Evolutionary conservation across 2,329 filamentous ascomycete species (phyloP).

Genomic region (Colletotrichum trifolii): DNA sequence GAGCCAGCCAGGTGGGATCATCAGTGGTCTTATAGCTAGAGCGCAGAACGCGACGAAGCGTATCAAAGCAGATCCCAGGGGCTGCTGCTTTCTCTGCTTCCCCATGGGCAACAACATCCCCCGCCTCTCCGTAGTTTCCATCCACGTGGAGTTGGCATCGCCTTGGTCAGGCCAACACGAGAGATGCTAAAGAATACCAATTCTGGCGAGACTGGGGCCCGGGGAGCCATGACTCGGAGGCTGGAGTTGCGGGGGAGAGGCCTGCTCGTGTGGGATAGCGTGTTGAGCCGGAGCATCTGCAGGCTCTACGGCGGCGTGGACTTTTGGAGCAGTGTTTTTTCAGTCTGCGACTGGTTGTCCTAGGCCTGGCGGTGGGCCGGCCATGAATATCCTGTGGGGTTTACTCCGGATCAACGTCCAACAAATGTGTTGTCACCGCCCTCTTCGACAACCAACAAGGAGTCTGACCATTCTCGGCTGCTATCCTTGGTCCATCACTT

Average conservation of each 20-base stretch:
- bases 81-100: conserved; percentile 1
- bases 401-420: background rate
- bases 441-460: too few relatives aligned
- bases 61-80: conserved; percentile 1
- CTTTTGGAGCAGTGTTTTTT: background rate
- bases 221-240: conserved; percentile 14
- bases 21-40: conserved; percentile 12
- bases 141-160: conserved; percentile 12
- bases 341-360: background rate
- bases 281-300: background rate
- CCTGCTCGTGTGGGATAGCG: conserved; percentile 4
- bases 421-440: too few relatives aligned
- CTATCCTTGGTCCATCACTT: background rate
- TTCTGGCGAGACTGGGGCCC: conserved; percentile 10
- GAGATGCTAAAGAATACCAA: conserved; percentile 20
- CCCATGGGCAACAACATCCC: conserved; percentile 13
- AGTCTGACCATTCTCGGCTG: background rate
- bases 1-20: conserved; percentile 13
- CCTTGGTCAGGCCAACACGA: too few relatives aligned
- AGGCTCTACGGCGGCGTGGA: background rate
- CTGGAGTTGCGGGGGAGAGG: conserved; percentile 11
- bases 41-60: background rate
- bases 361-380: background rate
- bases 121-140: conserved; percentile 28
- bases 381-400: background rate